phyloP scores from a whole-genome alignment of 2,329 filamentous ascomycete species.

The Aspergillus fijiensis region DNA sequence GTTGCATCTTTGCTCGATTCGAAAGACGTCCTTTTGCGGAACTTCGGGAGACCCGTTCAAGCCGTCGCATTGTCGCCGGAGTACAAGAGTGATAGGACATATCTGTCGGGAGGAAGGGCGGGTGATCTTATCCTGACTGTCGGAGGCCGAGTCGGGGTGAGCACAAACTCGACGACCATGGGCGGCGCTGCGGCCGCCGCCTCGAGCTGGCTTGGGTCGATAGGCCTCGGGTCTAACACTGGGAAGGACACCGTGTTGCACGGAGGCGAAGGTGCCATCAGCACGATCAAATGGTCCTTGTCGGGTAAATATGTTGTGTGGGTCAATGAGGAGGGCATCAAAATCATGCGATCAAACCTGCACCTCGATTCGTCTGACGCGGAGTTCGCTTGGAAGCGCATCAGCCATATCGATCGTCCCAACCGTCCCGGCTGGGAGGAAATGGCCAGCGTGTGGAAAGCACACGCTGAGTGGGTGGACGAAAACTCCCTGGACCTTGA shows the following conservation, averaged over 20 bases:
- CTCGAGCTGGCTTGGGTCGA: conserved; percentile 85
- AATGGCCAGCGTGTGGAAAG: conserved; percentile 95
- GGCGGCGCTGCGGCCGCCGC: conserved; percentile 72
- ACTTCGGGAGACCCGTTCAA: conserved; percentile 90
- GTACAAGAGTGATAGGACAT: conserved; percentile 83
- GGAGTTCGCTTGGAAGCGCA: conserved; percentile 89
- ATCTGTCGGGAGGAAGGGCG: conserved; percentile 85
- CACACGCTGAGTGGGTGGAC: conserved; percentile 88
- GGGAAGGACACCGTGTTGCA: conserved; percentile 87
- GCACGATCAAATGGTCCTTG: conserved; percentile 89
- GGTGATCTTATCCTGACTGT: conserved; percentile 84
- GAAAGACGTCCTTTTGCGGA: conserved; percentile 86
- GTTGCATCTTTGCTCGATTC: conserved; percentile 81
- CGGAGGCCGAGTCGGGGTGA: conserved; percentile 75
- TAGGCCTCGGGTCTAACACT: conserved; percentile 74
- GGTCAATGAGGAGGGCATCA: conserved; percentile 96
- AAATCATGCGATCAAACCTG: conserved; percentile 90
- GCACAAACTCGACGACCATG: conserved; percentile 80
- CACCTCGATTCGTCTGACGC: conserved; percentile 72
- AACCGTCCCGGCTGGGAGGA: conserved; percentile 88
- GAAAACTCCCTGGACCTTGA: conserved; percentile 74
- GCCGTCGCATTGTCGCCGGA: conserved; percentile 92
- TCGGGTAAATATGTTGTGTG: conserved; percentile 91
- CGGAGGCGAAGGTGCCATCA: conserved; percentile 87
- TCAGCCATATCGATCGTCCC: conserved; percentile 87